A percentile compares a stretch with the other conserved stretches of the same genome.
These are phyloP conservation scores for Zopfia rhizophila DNA, from an alignment of 2,329 filamentous ascomycete species.

Conservation along the genomic window DNA sequence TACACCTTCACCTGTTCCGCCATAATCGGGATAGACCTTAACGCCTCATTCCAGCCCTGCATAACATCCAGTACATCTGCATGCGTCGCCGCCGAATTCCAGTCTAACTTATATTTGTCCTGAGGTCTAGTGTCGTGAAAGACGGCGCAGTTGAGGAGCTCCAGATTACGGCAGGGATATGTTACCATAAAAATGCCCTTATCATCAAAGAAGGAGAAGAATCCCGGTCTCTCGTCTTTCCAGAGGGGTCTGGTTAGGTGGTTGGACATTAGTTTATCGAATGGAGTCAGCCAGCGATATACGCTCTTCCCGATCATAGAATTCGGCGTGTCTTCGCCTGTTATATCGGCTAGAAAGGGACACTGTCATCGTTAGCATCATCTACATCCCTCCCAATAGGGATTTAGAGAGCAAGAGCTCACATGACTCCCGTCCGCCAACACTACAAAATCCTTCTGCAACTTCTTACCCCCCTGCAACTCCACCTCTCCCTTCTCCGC, in stretches of 20 bases:
- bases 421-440: conserved; percentile 28
- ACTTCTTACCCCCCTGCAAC: conserved; percentile 12
- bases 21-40: conserved; percentile 12
- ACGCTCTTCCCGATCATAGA: conserved; percentile 23
- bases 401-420: too few relatives aligned
- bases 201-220: conserved; percentile 15
- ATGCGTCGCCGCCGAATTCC: conserved; percentile 18
- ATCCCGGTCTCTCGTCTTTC: conserved; percentile 13
- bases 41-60: conserved; percentile 10
- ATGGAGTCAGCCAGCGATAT: conserved; percentile 23
- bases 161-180: conserved; percentile 21
- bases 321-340: conserved; percentile 16
- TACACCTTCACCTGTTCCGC: conserved; percentile 22
- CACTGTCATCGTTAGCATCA: too few relatives aligned
- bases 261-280: conserved; percentile 17
- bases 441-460: conserved; percentile 22
- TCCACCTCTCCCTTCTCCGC: conserved; percentile 8
- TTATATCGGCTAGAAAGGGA: conserved; percentile 16
- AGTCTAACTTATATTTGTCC: conserved; percentile 16
- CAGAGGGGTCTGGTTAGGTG: conserved; percentile 14
- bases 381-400: too few relatives aligned
- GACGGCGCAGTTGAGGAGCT: conserved; percentile 26
- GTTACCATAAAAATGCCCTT: conserved; percentile 18
- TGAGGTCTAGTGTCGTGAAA: conserved; percentile 25
- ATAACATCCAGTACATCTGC: conserved; percentile 17